Conservation (phyloP, 1,284 basidiomycete genomes). For the Naganishia sp. region DNA sequence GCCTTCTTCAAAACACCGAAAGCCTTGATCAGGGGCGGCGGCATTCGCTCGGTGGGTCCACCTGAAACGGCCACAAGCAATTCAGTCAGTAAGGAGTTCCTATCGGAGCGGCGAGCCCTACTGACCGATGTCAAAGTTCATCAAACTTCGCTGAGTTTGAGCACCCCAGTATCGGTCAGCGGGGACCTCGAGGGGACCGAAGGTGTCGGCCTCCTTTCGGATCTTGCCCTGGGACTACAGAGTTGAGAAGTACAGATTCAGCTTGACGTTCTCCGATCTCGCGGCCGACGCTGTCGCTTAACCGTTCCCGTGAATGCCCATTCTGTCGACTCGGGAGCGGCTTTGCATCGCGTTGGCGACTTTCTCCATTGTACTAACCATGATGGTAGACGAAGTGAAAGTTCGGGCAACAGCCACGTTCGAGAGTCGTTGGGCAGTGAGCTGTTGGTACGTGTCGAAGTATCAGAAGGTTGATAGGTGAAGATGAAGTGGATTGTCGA, state of each 20-base stretch:
- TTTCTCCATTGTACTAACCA: conserved; percentile 11
- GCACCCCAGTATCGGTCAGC: conserved; percentile 97
- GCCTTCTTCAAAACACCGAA: conserved; percentile 99
- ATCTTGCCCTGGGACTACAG: conserved; percentile 38
- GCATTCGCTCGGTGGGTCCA: conserved; percentile 87
- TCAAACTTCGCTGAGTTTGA: conserved; percentile 96
- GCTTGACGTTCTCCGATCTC: background rate
- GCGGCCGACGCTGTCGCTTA: background rate
- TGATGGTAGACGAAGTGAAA: conserved; percentile 28
- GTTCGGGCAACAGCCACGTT: conserved; percentile 28
- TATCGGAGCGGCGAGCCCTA: background rate
- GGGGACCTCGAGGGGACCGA: conserved; percentile 74
- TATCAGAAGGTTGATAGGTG: background rate
- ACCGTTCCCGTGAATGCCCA: background rate
- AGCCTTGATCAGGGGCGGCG: conserved; percentile 91
- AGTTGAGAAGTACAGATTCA: background rate
- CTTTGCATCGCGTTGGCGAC: too few species aligned
- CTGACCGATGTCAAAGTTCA: conserved; percentile 96
- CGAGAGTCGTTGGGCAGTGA: conserved; percentile 22
- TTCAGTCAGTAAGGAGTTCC: background rate
- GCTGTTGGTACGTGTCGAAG: background rate
- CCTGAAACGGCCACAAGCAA: conserved; percentile 36
- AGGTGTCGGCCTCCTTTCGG: conserved; percentile 54
- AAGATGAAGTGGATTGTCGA: background rate
- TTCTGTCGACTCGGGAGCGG: background rate